These are phyloP conservation scores for Ottelia alismoides DNA, from an alignment of 106 monocot genomes.

Conservation along the genomic window DNA sequence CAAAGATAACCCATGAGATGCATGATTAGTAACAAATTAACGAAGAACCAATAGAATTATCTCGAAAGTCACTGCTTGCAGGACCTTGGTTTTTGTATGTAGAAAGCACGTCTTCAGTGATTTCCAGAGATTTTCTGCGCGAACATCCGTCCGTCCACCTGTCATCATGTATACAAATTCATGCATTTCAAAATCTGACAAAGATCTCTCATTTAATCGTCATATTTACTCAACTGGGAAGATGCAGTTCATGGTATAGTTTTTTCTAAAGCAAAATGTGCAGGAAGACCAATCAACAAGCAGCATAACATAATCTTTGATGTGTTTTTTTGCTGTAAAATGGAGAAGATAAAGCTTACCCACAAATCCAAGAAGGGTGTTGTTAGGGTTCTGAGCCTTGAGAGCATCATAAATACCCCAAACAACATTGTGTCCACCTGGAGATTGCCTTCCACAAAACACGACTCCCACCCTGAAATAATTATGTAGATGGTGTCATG, in stretches of 20 bases:
- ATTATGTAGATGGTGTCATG: neutral
- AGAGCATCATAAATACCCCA: slow-evolving; percentile 84
- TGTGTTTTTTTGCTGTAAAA: neutral
- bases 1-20: neutral
- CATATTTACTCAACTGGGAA: no score
- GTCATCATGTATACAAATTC: slow-evolving; percentile 1
- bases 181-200: neutral
- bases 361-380: slow-evolving; percentile 76
- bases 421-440: slow-evolving; percentile 97
- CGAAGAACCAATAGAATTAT: neutral
- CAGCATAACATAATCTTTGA: neutral
- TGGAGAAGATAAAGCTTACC: slow-evolving; percentile 28
- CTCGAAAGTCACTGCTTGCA: neutral
- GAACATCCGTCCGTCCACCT: slow-evolving; percentile 95
- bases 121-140: slow-evolving; percentile 80
- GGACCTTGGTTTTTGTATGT: slow-evolving; percentile 87
- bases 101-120: slow-evolving; percentile 67
- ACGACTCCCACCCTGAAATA: slow-evolving; percentile 82
- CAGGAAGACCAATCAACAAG: neutral
- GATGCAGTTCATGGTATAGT: no score
- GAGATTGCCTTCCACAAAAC: slow-evolving; percentile 90
- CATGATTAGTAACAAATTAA: neutral
- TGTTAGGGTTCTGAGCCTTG: slow-evolving; percentile 65
- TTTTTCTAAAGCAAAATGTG: no score
- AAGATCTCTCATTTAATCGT: no score